Percentiles rank a stretch among this genome's conserved stretches.
phyloP scores from a whole-genome alignment of 495 filamentous ascomycete species.

The Tuber melanosporum region DNA sequence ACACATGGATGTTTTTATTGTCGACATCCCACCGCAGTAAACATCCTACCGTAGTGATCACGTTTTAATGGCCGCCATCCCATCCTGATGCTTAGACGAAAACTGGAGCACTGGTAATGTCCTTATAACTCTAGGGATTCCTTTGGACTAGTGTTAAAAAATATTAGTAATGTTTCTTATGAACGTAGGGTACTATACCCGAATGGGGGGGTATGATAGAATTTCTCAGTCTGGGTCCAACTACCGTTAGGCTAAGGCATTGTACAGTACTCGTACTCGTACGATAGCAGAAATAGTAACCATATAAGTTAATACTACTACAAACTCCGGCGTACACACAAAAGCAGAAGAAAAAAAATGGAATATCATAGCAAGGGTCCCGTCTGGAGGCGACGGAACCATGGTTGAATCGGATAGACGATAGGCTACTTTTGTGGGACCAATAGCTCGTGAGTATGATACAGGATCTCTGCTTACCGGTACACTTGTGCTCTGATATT shows the following conservation, averaged over 20 bases:
- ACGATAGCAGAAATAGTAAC: neutral
- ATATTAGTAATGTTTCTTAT: neutral
- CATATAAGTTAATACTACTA: neutral
- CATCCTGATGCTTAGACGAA: neutral
- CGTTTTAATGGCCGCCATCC: neutral
- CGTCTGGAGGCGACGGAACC: neutral
- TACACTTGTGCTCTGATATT: neutral
- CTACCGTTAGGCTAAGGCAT: neutral
- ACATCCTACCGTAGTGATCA: neutral
- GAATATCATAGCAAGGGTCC: neutral
- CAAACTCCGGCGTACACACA: neutral
- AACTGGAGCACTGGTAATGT: neutral
- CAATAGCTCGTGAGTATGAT: slow-evolving; percentile 2
- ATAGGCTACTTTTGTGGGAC: neutral
- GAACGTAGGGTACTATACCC: neutral
- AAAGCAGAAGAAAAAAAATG: neutral
- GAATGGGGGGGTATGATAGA: neutral
- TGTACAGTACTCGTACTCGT: too few species aligned
- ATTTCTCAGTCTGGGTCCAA: neutral
- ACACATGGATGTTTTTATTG: neutral
- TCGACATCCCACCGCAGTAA: neutral
- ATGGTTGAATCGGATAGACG: slow-evolving; percentile 10
- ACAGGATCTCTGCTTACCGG: slow-evolving; percentile 8
- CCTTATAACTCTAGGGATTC: neutral
- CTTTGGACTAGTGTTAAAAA: neutral